These are phyloP conservation scores for Suillus americanus DNA, from an alignment of 768 basidiomycete genomes.

Conservation along the genomic window DNA sequence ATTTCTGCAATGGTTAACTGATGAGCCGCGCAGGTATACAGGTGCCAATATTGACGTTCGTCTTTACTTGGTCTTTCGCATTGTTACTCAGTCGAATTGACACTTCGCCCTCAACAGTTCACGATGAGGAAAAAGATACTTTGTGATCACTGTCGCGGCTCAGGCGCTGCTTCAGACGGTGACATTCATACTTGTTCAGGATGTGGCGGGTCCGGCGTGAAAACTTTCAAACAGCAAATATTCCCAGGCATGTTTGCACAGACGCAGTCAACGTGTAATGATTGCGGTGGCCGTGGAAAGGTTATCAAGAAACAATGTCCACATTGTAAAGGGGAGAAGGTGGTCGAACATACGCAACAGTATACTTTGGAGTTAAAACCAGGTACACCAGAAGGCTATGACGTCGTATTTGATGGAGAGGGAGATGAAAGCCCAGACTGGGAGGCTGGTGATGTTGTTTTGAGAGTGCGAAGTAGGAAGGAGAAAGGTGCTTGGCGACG, in stretches of 20 bases:
- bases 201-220: slow-evolving; percentile 85
- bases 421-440: slow-evolving; percentile 95
- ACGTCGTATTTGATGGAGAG: slow-evolving; percentile 94
- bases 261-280: slow-evolving; percentile 77
- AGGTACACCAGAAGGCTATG: slow-evolving; percentile 92
- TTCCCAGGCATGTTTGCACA: slow-evolving; percentile 97
- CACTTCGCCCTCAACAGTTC: slow-evolving; percentile 54
- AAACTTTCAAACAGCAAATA: slow-evolving; percentile 84
- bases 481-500: slow-evolving; percentile 81
- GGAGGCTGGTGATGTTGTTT: slow-evolving; percentile 91
- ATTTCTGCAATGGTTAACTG: slow-evolving; percentile 8
- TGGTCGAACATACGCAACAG: slow-evolving; percentile 74
- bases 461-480: slow-evolving; percentile 78
- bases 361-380: slow-evolving; percentile 84
- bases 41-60: slow-evolving; percentile 83
- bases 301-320: slow-evolving; percentile 77
- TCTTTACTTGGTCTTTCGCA: slow-evolving; percentile 7
- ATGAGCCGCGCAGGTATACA: slow-evolving; percentile 55
- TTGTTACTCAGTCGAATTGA: slow-evolving; percentile 7
- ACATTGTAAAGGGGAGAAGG: slow-evolving; percentile 80
- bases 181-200: slow-evolving; percentile 86
- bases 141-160: slow-evolving; percentile 95
- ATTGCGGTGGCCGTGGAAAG: slow-evolving; percentile 83
- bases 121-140: slow-evolving; percentile 89
- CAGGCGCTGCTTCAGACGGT: slow-evolving; percentile 85